These are phyloP conservation scores for Penicilliopsis zonata DNA, from an alignment of 495 filamentous ascomycete genomes.

Conservation along the genomic window DNA sequence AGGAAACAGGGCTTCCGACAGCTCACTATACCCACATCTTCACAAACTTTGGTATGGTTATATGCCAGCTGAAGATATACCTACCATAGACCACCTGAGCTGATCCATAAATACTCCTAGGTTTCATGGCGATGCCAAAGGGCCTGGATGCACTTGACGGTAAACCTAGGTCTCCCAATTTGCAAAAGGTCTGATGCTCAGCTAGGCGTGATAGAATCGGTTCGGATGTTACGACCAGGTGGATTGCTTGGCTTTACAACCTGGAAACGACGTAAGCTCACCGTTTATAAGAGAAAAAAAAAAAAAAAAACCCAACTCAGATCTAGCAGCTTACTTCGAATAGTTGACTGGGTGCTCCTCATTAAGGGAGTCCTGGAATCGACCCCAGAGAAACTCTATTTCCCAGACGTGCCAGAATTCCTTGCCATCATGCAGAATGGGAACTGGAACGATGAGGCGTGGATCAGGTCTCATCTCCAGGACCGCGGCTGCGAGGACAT, in stretches of 20 bases:
- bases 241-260: constrained; percentile 23
- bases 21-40: constrained; percentile 21
- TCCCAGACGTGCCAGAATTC: constrained; percentile 18
- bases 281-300: no score
- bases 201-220: constrained; percentile 13
- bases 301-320: no score
- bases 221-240: constrained; percentile 22
- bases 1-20: constrained; percentile 15
- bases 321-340: constrained; percentile 3
- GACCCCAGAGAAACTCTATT: constrained; percentile 15
- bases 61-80: neutral
- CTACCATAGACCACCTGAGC: constrained; percentile 1
- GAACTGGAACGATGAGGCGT: constrained; percentile 18
- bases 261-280: constrained; percentile 23
- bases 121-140: constrained; percentile 14
- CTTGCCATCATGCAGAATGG: constrained; percentile 9
- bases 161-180: constrained; percentile 4
- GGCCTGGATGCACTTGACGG: constrained; percentile 18
- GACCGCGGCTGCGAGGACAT: constrained; percentile 18
- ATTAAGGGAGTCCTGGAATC: constrained; percentile 13
- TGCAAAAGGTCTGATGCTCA: neutral
- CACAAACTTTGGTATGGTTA: constrained; percentile 22
- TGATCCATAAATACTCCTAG: no score
- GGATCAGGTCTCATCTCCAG: constrained; percentile 19
- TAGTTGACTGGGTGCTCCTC: constrained; percentile 21